These are phyloP conservation scores for Lantana camara DNA, from an alignment of 257 asterid genomes.

Conservation along the genomic window DNA sequence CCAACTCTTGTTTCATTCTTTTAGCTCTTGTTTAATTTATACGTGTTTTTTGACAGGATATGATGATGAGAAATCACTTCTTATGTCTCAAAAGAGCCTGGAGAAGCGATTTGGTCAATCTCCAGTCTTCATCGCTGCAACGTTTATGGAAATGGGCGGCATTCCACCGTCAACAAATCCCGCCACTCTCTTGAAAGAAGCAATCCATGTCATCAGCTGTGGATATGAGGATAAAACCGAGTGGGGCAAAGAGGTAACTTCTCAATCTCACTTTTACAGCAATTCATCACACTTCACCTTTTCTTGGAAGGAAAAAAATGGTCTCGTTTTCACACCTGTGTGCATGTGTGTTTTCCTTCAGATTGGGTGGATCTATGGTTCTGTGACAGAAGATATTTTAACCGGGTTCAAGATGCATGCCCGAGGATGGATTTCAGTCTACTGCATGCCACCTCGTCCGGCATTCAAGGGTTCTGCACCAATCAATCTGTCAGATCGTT, in stretches of 20 bases:
- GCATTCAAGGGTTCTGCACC: slow-evolving; percentile 67
- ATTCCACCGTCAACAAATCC: slow-evolving; percentile 85
- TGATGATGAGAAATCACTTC: slow-evolving; percentile 85
- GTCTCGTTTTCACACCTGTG: background rate
- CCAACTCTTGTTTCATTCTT: no score
- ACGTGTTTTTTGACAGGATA: slow-evolving; percentile 67
- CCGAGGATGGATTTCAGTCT: slow-evolving; percentile 61
- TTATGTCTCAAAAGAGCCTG: slow-evolving; percentile 91
- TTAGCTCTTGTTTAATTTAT: no score
- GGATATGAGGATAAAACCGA: slow-evolving; percentile 96
- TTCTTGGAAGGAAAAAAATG: background rate
- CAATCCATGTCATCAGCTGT: slow-evolving; percentile 96
- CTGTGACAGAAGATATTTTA: slow-evolving; percentile 59
- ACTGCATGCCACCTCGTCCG: slow-evolving; percentile 64
- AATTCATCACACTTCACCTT: background rate
- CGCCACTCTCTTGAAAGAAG: slow-evolving; percentile 85
- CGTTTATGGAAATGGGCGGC: slow-evolving; percentile 93
- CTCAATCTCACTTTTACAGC: background rate
- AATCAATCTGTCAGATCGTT: slow-evolving; percentile 57
- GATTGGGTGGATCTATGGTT: slow-evolving; percentile 67
- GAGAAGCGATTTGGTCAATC: slow-evolving; percentile 97
- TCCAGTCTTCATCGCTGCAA: slow-evolving; percentile 90
- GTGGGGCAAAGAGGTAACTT: slow-evolving; percentile 94
- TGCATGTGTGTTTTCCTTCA: slow-evolving; percentile 12
- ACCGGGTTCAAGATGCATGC: slow-evolving; percentile 66